These are phyloP conservation scores for Globisporangium orthogonon DNA, from an alignment of 352 stramenopile genomes.

Conservation along the genomic window DNA sequence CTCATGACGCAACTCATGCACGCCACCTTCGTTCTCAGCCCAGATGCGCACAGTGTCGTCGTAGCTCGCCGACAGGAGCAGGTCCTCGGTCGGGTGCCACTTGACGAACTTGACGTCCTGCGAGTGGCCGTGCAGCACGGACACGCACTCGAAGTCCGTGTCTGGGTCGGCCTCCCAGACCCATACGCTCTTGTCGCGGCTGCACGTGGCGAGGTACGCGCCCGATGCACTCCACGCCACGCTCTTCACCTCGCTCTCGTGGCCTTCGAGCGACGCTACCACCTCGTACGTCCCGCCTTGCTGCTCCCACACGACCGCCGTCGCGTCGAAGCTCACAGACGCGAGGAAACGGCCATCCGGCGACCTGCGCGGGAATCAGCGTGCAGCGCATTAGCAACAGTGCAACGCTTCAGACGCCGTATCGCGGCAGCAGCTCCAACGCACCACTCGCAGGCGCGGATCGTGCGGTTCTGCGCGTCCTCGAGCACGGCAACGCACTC, in stretches of 20 bases:
- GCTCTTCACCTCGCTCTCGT: conserved; percentile 98
- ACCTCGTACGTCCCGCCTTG: conserved; percentile 88
- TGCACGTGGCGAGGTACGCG: conserved; percentile 94
- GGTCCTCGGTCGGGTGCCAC: conserved; percentile 88
- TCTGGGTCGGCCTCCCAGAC: conserved; percentile 95
- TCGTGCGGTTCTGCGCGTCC: conserved; percentile 92
- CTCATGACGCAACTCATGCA: too few species aligned
- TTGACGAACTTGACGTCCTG: conserved; percentile 96
- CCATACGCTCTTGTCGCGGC: conserved; percentile 98
- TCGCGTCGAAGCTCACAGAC: conserved; percentile 95
- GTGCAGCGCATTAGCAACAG: background rate
- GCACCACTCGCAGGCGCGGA: conserved; percentile 93
- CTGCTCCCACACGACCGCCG: conserved; percentile 93
- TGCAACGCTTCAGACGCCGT: too few species aligned
- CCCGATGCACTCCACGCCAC: conserved; percentile 93
- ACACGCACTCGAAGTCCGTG: conserved; percentile 97
- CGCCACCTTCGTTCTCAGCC: conserved; percentile 84
- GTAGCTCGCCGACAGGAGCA: conserved; percentile 90
- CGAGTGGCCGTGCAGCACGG: conserved; percentile 94
- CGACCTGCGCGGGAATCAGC: conserved; percentile 26
- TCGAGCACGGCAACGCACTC: conserved; percentile 90
- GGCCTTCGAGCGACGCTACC: conserved; percentile 94
- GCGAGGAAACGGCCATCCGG: conserved; percentile 85
- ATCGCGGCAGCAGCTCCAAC: background rate
- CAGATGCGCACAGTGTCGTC: conserved; percentile 96